Evolutionary conservation across 208 protist species (phyloP).

Genomic region (Acanthamoeba quina): DNA sequence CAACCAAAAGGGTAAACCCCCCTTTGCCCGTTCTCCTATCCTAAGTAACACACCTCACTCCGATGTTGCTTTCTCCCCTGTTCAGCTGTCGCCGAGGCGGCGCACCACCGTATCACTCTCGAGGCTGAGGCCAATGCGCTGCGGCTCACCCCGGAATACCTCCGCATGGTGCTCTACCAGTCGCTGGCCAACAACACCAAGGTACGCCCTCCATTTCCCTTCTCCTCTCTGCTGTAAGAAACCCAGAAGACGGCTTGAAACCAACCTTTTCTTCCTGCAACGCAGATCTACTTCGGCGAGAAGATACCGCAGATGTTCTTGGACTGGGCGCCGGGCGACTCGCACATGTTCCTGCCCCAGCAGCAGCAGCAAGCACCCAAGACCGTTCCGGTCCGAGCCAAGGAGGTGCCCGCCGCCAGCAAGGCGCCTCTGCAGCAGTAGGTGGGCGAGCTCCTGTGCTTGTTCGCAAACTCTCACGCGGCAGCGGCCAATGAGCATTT

Average conservation of each 20-base stretch:
- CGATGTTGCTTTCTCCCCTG: neutral
- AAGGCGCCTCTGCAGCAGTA: too few relatives aligned
- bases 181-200: conserved; percentile 74
- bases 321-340: conserved; percentile 31
- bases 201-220: neutral
- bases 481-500: too few relatives aligned
- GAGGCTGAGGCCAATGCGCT: conserved; percentile 70
- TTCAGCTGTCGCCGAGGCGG: conserved; percentile 10
- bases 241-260: neutral
- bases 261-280: neutral
- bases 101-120: neutral
- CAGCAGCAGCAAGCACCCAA: neutral
- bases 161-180: conserved; percentile 48
- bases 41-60: too few relatives aligned
- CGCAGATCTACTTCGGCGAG: conserved; percentile 62
- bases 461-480: too few relatives aligned
- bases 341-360: conserved; percentile 25
- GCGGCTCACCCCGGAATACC: conserved; percentile 66
- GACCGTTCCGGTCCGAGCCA: neutral
- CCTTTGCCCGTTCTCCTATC: neutral
- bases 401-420: too few relatives aligned
- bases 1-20: neutral
- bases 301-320: conserved; percentile 71
- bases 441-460: too few relatives aligned
- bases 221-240: neutral